Base-by-base conservation (phyloP, 139 green algal species). In the Pleodorina starrii region DNA sequence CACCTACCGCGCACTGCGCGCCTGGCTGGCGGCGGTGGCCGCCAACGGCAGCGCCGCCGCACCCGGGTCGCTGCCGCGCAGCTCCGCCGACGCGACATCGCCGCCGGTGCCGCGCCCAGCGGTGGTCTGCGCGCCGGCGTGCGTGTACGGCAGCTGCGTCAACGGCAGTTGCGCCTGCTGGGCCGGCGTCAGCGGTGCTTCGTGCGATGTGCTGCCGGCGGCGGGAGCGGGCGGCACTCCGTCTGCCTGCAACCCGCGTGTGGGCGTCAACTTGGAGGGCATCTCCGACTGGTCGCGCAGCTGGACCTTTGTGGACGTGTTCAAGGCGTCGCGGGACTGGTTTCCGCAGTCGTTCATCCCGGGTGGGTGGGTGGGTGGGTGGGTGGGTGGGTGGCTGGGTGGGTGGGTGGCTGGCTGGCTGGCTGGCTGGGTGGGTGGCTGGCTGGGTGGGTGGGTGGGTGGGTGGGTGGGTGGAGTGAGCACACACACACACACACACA, bases 231-330 rank as follows among this genome's bases (percentile, higher is more conserved):
- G 35, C 27, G 29, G 27, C 27, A 88, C 81, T 4, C 63, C 71
- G 29, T n/a, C 81, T 7, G 87, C 83, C 23, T 92, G 89, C 50
- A 90, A 83, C 50, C 32, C 6, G 5, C 23, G 48, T 1, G 63
- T 92, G 74, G 89, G 89, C 5, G 44, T 87, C 38, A 90, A 90
- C 63, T 36, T 92, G 50, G 89, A 86, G 51, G 83, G 87, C 25
- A 84, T 88, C 63, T 46, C 68, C 14, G 89, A 92, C 46, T 92
- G 82, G 83, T 84, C 50, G 11, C 83, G 73, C 27, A 63, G 29
- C 60, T 92, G 89, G 89, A 69, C 89, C 0, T 92, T 92, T 71
- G 83, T 92, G n/a, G 83, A 92, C 63, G 40, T 87, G 27, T 87
- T 90, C 40, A 87, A 84, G 32, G 29, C 48, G 9, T 60, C 36